These are phyloP conservation scores for Phellopilus nigrolimitatus DNA, from an alignment of 1,284 basidiomycete species.

Conservation along the genomic window DNA sequence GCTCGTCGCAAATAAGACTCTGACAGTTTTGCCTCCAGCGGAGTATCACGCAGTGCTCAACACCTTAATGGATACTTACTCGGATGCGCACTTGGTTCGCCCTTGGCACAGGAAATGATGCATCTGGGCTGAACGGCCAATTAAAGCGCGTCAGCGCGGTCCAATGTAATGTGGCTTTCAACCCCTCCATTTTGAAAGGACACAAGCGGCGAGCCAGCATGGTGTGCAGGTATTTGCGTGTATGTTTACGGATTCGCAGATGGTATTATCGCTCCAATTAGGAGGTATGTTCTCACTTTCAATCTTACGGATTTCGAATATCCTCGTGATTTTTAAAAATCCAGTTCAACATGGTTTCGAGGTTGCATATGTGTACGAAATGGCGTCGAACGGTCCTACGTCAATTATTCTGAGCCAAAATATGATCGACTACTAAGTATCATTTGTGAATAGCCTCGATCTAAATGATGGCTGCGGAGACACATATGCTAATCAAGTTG, in stretches of 20 bases:
- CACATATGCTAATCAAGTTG: conserved; percentile 17
- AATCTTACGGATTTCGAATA: background rate
- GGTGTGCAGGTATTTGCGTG: conserved; percentile 44
- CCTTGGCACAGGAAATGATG: conserved; percentile 46
- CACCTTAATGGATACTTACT: conserved; percentile 40
- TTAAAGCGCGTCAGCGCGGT: conserved; percentile 44
- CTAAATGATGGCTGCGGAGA: conserved; percentile 45
- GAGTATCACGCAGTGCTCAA: conserved; percentile 28
- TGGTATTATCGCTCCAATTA: conserved; percentile 20
- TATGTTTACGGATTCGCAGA: conserved; percentile 42
- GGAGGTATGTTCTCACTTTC: conserved; percentile 32
- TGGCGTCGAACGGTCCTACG: conserved; percentile 24
- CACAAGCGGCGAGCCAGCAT: conserved; percentile 32
- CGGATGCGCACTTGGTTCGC: conserved; percentile 42
- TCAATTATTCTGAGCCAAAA: conserved; percentile 31
- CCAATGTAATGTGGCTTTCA: conserved; percentile 39
- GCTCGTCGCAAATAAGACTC: conserved; percentile 32
- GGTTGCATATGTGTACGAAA: conserved; percentile 37
- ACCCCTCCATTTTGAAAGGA: conserved; percentile 38
- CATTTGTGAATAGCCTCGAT: conserved; percentile 42
- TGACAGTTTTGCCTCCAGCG: conserved; percentile 27
- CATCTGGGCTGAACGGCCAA: conserved; percentile 40
- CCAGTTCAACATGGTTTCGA: conserved; percentile 39
- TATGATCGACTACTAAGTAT: conserved; percentile 53
- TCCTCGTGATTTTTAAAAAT: background rate